Base-by-base conservation (phyloP, 805 yeast genomes). In the Candida khao-thaluensis region DNA sequence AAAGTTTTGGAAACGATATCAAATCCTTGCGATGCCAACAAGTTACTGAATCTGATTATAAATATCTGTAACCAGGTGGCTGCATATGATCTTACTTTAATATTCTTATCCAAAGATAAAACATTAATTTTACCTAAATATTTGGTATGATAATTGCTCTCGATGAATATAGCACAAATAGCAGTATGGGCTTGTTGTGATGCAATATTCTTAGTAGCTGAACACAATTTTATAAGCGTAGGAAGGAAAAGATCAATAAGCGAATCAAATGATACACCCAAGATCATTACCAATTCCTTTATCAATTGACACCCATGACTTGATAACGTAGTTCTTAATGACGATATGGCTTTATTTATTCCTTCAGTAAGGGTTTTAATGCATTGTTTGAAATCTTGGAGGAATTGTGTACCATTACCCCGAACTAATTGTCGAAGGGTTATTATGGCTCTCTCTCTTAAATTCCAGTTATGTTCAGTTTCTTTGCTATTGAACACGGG, bases 391-490 rank as follows among this genome's bases (percentile, higher is more conserved):
- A 84, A 53, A 1, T 56, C 50, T 21, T 68, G 66, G 11, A 73
- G 54, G 25, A 53, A 74, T 1, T 68, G 65, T 3, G 7, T 17
- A 5, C 38, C 63, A 50, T 79, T 77, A 3, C 90, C 88, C 31
- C 88, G 60, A 3, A 86, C 45, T 3, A 83, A 60, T 2, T 74
- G 66, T 41, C 96, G 71, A 23, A 88, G 52, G 35, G 69, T 71
- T 1, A 74, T 51, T 2, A 88, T 73, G 35, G 66, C 66, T 37
- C 74, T 71, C 50, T 90, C 96, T 53, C 99, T 72, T 0, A 52
- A 49, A 16, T 68, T 61, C 99, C 99, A 93, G 56, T 93, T 93
- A 42, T 73, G 72, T 54, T 93, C 99, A 0, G 95, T 84, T 57
- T 93, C 99, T 52, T 82, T 70, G 4, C 82, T 84, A 7, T 70